Evolutionary conservation across 257 asterid species (phyloP), one percentile per base, ranked within the genome.

Genomic region (Sherardia arvensis): DNA sequence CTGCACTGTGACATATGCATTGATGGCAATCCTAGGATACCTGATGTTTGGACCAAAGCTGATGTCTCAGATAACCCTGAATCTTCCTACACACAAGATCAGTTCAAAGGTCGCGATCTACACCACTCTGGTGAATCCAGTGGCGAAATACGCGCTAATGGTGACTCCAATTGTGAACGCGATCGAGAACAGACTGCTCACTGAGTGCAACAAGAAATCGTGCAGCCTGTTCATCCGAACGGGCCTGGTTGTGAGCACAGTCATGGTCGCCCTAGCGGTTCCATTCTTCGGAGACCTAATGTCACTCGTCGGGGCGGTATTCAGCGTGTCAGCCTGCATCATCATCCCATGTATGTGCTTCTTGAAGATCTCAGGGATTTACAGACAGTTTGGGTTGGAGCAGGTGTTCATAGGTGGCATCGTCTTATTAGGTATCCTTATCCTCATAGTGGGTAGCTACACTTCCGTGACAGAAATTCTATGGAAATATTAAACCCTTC

Each of bases 121-220:
- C 88, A 87, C 99, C 2, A 84, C 97, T 9, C 69, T 89, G 26
- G 81, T 92, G 34, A 92, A 81, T 71, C 99, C 97, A 0, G 66
- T 92, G 7, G 95, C 96, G 5, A 92, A 92, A 47, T 92, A 87
- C 33, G 88, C 95, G 3, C 58, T 89, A 74, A 89, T 87, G 97
- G 81, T 85, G 26, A 85, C 79, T 22, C 99, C 96, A 8, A 67
- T 87, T 3, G 75, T 90, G 27, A 80, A 53, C 59, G 81, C 84
- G 1, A 70, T 80, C 0, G 97, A 93, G 71, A 76, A 61, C 12
- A 70, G 71, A 11, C 60, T 85, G 36, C 58, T 21, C 29, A 59
- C 79, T 22, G 12, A 28, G 18, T 66, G 75, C 30, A 69, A 28
- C 2, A 73, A 43, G 65, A 83, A 71, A 23, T 36, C 62, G 0